Evolutionary conservation across 2,329 filamentous ascomycete species (phyloP).

Genomic region (Claviceps maximensis): DNA sequence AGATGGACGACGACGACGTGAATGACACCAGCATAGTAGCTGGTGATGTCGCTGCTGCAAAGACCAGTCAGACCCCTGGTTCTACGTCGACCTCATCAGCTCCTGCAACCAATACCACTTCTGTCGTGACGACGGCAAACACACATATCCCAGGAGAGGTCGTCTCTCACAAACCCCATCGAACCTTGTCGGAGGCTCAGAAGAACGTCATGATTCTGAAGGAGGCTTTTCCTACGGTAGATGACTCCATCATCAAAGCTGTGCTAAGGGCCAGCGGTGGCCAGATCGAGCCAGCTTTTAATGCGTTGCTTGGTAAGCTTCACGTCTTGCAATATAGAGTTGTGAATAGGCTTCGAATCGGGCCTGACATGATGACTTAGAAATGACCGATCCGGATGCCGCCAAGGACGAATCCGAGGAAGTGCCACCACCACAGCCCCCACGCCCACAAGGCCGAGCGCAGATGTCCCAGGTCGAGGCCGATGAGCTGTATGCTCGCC

Average conservation of each 20-base stretch:
- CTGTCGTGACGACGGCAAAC: conserved; percentile 15
- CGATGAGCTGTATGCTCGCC: conserved; percentile 83
- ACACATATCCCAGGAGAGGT: conserved; percentile 13
- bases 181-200: conserved; percentile 67
- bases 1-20: conserved; percentile 57
- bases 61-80: background rate
- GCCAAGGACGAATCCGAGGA: conserved; percentile 38
- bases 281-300: conserved; percentile 85
- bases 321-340: background rate
- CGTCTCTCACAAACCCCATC: conserved; percentile 70
- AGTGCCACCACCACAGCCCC: conserved; percentile 61
- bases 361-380: conserved; percentile 22
- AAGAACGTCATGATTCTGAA: conserved; percentile 80
- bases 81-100: conserved; percentile 1
- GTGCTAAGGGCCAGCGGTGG: conserved; percentile 77
- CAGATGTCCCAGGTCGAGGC: conserved; percentile 72
- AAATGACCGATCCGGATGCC: conserved; percentile 70
- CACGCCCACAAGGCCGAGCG: conserved; percentile 52
- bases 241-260: conserved; percentile 69
- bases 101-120: conserved; percentile 14
- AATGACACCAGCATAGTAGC: conserved; percentile 43
- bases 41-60: conserved; percentile 24
- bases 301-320: conserved; percentile 66
- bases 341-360: background rate
- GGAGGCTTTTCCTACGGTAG: conserved; percentile 85